These are phyloP conservation scores for Bipolaris zeicola DNA, from an alignment of 2,329 filamentous ascomycete species.

Conservation along the genomic window DNA sequence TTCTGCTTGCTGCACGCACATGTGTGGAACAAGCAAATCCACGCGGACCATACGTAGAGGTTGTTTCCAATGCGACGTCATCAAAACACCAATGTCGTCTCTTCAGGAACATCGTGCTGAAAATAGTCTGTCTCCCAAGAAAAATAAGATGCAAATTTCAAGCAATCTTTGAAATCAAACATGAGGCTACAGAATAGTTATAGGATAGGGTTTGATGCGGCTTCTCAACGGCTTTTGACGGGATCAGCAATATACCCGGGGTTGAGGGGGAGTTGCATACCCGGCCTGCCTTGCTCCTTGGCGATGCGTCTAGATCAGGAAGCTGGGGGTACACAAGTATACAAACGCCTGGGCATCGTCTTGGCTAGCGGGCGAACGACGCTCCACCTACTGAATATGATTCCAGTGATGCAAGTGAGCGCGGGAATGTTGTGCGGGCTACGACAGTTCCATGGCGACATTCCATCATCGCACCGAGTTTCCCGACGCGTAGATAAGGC, in stretches of 20 bases:
- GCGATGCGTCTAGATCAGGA: conserved; percentile 24
- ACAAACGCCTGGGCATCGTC: conserved; percentile 12
- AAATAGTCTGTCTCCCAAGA: no score
- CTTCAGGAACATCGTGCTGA: no score
- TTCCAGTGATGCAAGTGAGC: neutral
- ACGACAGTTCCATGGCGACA: neutral
- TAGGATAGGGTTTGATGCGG: neutral
- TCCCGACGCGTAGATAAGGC: neutral
- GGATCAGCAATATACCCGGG: neutral
- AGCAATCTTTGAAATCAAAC: no score
- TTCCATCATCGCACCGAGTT: conserved; percentile 11
- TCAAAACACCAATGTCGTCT: no score
- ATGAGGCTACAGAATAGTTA: neutral
- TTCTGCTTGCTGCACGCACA: no score
- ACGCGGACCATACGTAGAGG: no score
- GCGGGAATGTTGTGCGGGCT: neutral
- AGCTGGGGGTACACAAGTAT: conserved; percentile 18
- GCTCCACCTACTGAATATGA: conserved; percentile 6
- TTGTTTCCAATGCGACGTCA: no score
- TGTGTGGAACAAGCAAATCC: no score
- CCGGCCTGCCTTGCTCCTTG: conserved; percentile 22
- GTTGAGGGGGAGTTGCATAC: conserved; percentile 19
- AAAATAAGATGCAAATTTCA: no score
- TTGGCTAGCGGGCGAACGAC: conserved; percentile 12
- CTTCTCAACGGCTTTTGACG: neutral